These are phyloP conservation scores for Myriosclerotinia scirpicola DNA, from an alignment of 2,329 filamentous ascomycete species.

Conservation along the genomic window DNA sequence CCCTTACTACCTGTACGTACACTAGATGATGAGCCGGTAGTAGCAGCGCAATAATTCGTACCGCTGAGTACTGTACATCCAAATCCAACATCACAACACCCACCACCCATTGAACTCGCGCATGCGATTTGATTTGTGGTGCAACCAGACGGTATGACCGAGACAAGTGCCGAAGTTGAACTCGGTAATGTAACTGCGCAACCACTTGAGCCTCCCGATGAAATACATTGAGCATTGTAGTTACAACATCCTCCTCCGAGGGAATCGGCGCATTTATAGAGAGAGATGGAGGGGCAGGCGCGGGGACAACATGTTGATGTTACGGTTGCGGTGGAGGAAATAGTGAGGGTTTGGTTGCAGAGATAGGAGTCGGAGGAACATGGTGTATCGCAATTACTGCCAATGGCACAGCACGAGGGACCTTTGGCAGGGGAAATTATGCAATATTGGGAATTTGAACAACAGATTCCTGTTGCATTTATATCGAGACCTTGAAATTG, in stretches of 20 bases:
- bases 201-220: conserved; percentile 41
- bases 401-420: conserved; percentile 46
- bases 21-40: conserved; percentile 34
- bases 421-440: conserved; percentile 43
- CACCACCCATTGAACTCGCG: conserved; percentile 44
- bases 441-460: conserved; percentile 49
- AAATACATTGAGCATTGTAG: conserved; percentile 47
- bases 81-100: conserved; percentile 51
- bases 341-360: conserved; percentile 38
- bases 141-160: conserved; percentile 46
- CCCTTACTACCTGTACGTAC: conserved; percentile 33
- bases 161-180: conserved; percentile 32
- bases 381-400: conserved; percentile 45
- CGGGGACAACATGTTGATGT: conserved; percentile 40
- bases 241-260: conserved; percentile 48
- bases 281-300: conserved; percentile 37
- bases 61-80: conserved; percentile 46
- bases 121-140: conserved; percentile 49
- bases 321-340: conserved; percentile 27
- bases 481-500: conserved; percentile 46
- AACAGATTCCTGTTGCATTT: conserved; percentile 43
- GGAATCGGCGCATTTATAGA: conserved; percentile 41
- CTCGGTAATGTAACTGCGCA: neutral
- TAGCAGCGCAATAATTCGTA: conserved; percentile 45
- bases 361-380: conserved; percentile 40